These are phyloP conservation scores for Aspergillus floridensis DNA, from an alignment of 2,329 filamentous ascomycete species.

Conservation along the genomic window DNA sequence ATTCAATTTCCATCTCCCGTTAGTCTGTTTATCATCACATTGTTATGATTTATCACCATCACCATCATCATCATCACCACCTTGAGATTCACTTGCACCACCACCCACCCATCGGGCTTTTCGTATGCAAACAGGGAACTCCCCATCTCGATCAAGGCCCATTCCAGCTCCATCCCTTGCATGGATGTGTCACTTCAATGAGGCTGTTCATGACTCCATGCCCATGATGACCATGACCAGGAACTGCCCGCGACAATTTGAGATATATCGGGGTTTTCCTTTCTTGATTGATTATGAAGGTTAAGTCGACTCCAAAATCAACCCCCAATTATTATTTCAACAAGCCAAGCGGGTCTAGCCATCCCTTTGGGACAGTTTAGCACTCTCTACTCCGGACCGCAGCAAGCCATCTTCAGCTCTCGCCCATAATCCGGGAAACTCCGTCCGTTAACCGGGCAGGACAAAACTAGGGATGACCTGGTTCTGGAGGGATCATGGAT, in stretches of 20 bases:
- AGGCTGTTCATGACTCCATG: slow-evolving; percentile 16
- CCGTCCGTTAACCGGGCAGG: background rate
- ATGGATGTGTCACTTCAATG: slow-evolving; percentile 22
- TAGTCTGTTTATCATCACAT: background rate
- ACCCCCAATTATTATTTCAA: background rate
- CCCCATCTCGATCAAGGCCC: background rate
- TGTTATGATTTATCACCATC: background rate
- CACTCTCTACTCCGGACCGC: too few species aligned
- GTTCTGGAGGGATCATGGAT: background rate
- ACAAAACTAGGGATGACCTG: background rate
- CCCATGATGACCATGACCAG: slow-evolving; percentile 12
- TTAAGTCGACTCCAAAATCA: background rate
- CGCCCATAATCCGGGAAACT: background rate
- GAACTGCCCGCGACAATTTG: slow-evolving; percentile 1
- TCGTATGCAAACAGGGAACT: background rate
- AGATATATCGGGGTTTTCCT: slow-evolving; percentile 6
- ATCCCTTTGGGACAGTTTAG: background rate
- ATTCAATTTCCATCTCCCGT: background rate
- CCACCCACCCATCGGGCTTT: too few species aligned
- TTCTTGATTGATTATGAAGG: slow-evolving; percentile 1
- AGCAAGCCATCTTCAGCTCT: background rate
- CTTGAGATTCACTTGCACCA: background rate
- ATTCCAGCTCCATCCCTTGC: slow-evolving; percentile 19
- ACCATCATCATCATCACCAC: background rate
- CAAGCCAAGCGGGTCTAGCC: background rate